These are phyloP conservation scores for Lippia alba DNA, from an alignment of 305 asterid species.

Conservation along the genomic window DNA sequence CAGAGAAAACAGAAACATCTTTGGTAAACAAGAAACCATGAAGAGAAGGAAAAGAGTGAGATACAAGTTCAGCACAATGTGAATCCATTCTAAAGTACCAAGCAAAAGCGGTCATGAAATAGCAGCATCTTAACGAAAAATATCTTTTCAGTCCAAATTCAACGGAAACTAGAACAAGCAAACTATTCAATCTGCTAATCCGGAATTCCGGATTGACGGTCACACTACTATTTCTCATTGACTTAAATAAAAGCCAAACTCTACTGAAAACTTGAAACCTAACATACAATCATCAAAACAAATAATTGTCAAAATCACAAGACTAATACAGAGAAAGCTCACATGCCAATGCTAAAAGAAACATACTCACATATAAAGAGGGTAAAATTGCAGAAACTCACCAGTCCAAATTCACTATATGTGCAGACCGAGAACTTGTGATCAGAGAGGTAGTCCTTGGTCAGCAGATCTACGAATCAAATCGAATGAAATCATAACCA, in stretches of 20 bases:
- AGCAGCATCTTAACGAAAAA: conserved; percentile 7
- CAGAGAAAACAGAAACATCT: background rate
- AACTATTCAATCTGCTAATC: background rate
- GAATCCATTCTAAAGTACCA: background rate
- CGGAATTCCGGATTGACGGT: background rate
- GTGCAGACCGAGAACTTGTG: conserved; percentile 85
- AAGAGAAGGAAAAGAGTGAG: background rate
- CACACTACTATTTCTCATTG: background rate
- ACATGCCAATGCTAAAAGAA: background rate
- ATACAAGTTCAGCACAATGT: background rate
- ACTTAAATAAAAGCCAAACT: conserved; percentile 11
- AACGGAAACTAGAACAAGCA: background rate
- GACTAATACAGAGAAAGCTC: background rate
- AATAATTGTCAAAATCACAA: conserved; percentile 13
- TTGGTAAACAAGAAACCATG: background rate
- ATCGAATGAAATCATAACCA: conserved; percentile 16
- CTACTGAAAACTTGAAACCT: conserved; percentile 15
- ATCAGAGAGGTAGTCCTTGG: conserved; percentile 82
- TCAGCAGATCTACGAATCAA: conserved; percentile 67
- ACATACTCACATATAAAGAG: background rate
- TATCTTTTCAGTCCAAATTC: conserved; percentile 16
- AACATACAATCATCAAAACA: conserved; percentile 6
- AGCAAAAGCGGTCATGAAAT: background rate
- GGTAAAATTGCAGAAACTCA: conserved; percentile 28
- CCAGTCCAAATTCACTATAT: conserved; percentile 81